Conservation (phyloP, 208 protist genomes). For the Crithidia bombi region DNA sequence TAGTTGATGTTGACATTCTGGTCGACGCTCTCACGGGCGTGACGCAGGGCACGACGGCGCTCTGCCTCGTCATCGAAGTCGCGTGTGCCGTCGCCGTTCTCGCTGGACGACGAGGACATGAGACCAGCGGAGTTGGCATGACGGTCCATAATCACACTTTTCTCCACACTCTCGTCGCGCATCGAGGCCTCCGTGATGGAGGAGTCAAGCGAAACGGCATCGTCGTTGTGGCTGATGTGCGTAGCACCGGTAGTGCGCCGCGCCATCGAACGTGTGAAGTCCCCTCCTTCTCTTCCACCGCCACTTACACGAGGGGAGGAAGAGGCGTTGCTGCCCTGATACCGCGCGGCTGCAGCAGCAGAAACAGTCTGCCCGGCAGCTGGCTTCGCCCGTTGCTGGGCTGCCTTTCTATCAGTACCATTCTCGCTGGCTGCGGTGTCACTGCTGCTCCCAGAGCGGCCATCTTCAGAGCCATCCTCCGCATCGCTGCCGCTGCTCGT, state of each 20-base stretch:
- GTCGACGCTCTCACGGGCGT: constrained; percentile 56
- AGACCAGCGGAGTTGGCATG: not conserved
- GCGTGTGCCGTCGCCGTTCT: constrained; percentile 27
- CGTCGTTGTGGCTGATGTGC: constrained; percentile 4
- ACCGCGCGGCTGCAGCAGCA: not conserved
- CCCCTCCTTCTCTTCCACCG: no score
- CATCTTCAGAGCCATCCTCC: no score
- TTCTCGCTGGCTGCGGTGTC: not conserved
- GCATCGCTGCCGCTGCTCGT: constrained; percentile 4
- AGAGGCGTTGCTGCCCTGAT: not conserved
- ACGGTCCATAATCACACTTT: constrained; percentile 32
- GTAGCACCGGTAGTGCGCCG: not conserved
- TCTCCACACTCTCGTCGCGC: constrained; percentile 55
- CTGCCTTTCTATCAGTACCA: not conserved
- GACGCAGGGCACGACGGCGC: constrained; percentile 30
- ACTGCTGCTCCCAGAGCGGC: not conserved
- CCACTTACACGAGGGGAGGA: constrained; percentile 4
- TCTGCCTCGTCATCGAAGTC: constrained; percentile 41
- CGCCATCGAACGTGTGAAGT: not conserved
- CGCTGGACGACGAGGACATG: constrained; percentile 21
- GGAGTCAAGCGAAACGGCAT: constrained; percentile 53
- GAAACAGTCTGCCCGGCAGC: not conserved
- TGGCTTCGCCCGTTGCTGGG: not conserved
- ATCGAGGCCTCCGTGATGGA: constrained; percentile 71
- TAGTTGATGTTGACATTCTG: constrained; percentile 76